Percentiles rank a stretch among this genome's conserved stretches.
Conservation (phyloP, 164 flowering plant genomes). For the Magnolia officinalis region DNA sequence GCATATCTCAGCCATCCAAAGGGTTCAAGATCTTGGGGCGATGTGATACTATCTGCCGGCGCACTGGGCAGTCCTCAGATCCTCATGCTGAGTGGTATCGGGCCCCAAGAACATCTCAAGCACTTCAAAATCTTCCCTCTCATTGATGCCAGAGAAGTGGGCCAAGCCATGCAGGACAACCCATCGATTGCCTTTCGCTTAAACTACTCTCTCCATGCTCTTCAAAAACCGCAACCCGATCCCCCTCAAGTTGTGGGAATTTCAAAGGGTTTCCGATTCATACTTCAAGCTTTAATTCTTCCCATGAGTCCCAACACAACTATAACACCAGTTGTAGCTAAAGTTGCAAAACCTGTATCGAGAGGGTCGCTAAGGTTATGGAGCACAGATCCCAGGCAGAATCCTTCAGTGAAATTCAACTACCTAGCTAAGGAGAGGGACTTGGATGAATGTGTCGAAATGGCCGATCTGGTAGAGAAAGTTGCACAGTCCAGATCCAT, state of each 20-base stretch:
- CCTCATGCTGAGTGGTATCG: constrained; percentile 43
- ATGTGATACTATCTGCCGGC: constrained; percentile 35
- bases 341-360: constrained; percentile 29
- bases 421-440: constrained; percentile 28
- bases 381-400: constrained; percentile 28
- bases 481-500: constrained; percentile 27
- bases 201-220: constrained; percentile 10
- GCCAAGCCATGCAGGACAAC: constrained; percentile 33
- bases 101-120: constrained; percentile 30
- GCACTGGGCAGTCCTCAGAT: constrained; percentile 44
- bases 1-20: constrained; percentile 8
- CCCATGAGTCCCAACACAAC: constrained; percentile 25
- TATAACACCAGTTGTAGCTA: constrained; percentile 22
- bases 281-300: constrained; percentile 21
- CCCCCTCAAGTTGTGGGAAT: constrained; percentile 34
- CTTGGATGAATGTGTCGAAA: constrained; percentile 23
- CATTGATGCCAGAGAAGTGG: constrained; percentile 19
- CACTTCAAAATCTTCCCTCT: constrained; percentile 22
- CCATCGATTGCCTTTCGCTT: constrained; percentile 24
- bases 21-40: constrained; percentile 14
- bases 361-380: constrained; percentile 24
- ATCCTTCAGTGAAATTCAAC: constrained; percentile 40
- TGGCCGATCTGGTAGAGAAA: constrained; percentile 14
- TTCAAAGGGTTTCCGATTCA: constrained; percentile 22
- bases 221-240: constrained; percentile 16